Evolutionary conservation across 805 yeast species (phyloP).

Genomic region (Allodekkera sacchari): DNA sequence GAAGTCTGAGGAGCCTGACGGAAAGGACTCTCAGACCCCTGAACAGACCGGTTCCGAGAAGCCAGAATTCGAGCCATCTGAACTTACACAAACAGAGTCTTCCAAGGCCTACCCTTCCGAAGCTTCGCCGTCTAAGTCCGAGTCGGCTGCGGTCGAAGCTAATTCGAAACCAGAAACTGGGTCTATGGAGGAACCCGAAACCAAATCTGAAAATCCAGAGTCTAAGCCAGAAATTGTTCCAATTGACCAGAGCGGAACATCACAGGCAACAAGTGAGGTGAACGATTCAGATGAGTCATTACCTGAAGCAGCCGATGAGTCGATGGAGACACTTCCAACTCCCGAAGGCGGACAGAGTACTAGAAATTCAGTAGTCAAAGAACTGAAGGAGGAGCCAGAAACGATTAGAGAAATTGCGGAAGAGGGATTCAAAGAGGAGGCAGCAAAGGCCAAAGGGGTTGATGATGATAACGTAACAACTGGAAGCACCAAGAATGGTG

Average conservation of each 20-base stretch:
- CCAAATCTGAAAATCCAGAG: constrained; percentile 4
- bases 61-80: neutral
- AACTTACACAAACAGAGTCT: too few species aligned
- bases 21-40: constrained; percentile 2
- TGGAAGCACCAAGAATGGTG: neutral
- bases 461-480: neutral
- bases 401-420: neutral
- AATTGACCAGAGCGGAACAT: constrained; percentile 2
- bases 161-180: neutral
- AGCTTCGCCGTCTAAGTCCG: too few species aligned
- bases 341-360: constrained; percentile 2
- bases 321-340: constrained; percentile 1
- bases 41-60: too few species aligned
- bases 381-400: neutral
- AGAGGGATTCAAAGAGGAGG: constrained; percentile 1
- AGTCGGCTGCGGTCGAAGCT: constrained; percentile 2
- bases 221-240: constrained; percentile 2
- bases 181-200: constrained; percentile 4
- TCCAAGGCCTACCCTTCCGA: too few species aligned
- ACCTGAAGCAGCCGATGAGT: constrained; percentile 6
- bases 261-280: constrained; percentile 7
- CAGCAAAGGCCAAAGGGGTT: neutral
- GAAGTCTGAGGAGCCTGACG: constrained; percentile 4
- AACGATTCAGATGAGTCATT: constrained; percentile 3
- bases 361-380: neutral